A percentile compares a stretch with the other conserved stretches of the same genome.
phyloP scores from a whole-genome alignment of 768 basidiomycete genomes.

The Leccinum subtestaceum region DNA sequence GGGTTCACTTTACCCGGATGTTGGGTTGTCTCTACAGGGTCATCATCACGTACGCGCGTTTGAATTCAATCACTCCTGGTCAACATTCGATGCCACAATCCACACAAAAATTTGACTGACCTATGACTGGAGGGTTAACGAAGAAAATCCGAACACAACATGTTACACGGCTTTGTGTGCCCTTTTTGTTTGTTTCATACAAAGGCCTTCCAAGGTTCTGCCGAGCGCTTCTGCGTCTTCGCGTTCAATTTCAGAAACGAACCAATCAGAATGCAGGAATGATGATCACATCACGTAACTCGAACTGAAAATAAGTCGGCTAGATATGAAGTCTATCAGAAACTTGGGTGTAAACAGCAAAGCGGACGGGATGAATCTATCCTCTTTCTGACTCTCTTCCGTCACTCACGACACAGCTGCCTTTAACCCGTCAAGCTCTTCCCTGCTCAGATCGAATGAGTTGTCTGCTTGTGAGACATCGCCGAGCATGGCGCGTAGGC shows the following conservation, averaged over 20 bases:
- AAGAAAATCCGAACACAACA: not conserved
- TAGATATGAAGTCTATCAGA: conserved; percentile 24
- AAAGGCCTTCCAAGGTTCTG: conserved; percentile 7
- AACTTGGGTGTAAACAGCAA: conserved; percentile 7
- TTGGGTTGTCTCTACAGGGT: conserved; percentile 7
- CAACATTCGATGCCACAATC: not conserved
- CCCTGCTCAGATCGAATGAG: conserved; percentile 29
- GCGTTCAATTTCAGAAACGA: conserved; percentile 8
- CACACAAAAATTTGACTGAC: conserved; percentile 8
- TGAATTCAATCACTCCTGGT: not conserved
- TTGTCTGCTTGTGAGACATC: conserved; percentile 16
- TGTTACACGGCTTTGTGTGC: conserved; percentile 5
- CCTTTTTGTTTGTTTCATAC: conserved; percentile 16
- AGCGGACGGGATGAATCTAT: conserved; percentile 13
- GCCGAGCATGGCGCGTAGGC: conserved; percentile 29
- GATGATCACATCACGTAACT: conserved; percentile 25
- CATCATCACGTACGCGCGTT: conserved; percentile 7
- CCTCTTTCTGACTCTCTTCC: conserved; percentile 9
- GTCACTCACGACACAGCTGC: conserved; percentile 23
- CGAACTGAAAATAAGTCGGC: conserved; percentile 23
- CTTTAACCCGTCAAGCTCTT: conserved; percentile 25
- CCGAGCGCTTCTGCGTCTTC: conserved; percentile 3
- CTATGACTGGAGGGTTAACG: conserved; percentile 1
- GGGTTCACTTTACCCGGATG: conserved; percentile 1
- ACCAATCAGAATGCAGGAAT: conserved; percentile 18